Conservation (phyloP, 495 filamentous ascomycete species). For the Alectoria sarmentosa region DNA sequence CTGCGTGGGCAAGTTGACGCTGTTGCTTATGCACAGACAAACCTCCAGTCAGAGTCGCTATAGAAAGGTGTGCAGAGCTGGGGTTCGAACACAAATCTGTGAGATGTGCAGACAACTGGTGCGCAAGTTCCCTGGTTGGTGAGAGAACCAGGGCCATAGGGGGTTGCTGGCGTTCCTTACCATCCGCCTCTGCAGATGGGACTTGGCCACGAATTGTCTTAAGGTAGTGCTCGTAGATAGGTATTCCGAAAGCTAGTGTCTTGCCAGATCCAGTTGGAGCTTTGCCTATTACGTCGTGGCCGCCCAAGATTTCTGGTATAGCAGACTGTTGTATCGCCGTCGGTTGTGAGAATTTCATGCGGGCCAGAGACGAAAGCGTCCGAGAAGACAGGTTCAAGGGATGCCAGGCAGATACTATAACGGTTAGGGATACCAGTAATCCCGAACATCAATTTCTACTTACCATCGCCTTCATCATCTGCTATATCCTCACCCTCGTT, state of each 20-base stretch:
- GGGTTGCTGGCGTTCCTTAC: slow-evolving; percentile 18
- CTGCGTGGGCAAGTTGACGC: slow-evolving; percentile 62
- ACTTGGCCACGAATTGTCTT: slow-evolving; percentile 1
- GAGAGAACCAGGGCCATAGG: slow-evolving; percentile 86
- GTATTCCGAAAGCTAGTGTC: slow-evolving; percentile 75
- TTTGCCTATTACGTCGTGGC: slow-evolving; percentile 74
- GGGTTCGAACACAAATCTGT: slow-evolving; percentile 56
- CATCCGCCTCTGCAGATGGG: slow-evolving; percentile 19
- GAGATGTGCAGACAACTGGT: slow-evolving; percentile 80
- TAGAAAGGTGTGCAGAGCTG: slow-evolving; percentile 52
- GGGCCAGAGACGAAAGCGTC: slow-evolving; percentile 64
- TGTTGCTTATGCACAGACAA: slow-evolving; percentile 90
- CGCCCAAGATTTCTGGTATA: slow-evolving; percentile 68
- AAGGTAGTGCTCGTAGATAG: slow-evolving; percentile 47
- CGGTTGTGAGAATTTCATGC: slow-evolving; percentile 69
- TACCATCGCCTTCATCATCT: slow-evolving; percentile 39
- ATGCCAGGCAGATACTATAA: slow-evolving; percentile 63
- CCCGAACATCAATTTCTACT: neutral
- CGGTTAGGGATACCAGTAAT: slow-evolving; percentile 4
- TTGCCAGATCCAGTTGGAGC: slow-evolving; percentile 80
- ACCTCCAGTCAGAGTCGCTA: slow-evolving; percentile 83
- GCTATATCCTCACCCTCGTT: slow-evolving; percentile 36
- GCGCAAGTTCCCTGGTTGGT: slow-evolving; percentile 86
- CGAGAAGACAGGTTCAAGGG: slow-evolving; percentile 60
- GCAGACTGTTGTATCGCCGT: slow-evolving; percentile 69